Conservation (phyloP, 2,329 filamentous ascomycete species). For the Laburnicola sp. region DNA sequence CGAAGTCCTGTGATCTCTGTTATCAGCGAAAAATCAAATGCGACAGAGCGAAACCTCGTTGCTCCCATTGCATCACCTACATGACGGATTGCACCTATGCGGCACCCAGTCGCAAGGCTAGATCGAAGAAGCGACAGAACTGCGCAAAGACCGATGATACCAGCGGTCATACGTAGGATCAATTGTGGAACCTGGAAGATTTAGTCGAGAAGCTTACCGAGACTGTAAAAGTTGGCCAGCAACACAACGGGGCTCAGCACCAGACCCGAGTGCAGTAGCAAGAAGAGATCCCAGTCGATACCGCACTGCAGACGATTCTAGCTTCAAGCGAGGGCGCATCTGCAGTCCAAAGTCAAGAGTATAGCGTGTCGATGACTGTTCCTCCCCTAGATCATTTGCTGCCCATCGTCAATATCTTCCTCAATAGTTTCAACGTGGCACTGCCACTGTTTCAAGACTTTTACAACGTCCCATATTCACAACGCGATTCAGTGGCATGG, state of each 20-base stretch:
- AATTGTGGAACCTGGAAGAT: conserved; percentile 15
- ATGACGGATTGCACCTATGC: conserved; percentile 23
- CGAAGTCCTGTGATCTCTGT: conserved; percentile 42
- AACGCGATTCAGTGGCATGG: conserved; percentile 30
- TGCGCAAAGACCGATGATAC: conserved; percentile 11
- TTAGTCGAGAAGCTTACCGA: conserved; percentile 16
- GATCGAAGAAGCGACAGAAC: conserved; percentile 21
- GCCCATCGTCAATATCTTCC: conserved; percentile 22
- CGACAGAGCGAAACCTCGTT: conserved; percentile 40
- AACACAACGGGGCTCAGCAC: conserved; percentile 9
- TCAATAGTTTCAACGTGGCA: conserved; percentile 24
- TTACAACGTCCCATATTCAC: conserved; percentile 16
- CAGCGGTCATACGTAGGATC: conserved; percentile 12
- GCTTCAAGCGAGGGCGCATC: conserved; percentile 2
- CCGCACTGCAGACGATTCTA: conserved; percentile 1
- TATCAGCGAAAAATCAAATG: conserved; percentile 43
- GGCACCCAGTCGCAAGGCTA: conserved; percentile 25
- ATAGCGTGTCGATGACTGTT: conserved; percentile 18
- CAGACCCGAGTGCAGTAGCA: conserved; percentile 9
- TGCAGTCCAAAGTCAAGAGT: conserved; percentile 3
- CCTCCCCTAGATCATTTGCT: conserved; percentile 26
- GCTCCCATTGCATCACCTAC: conserved; percentile 38
- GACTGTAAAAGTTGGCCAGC: conserved; percentile 14
- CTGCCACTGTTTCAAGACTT: conserved; percentile 30
- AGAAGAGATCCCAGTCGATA: conserved; percentile 7